Evolutionary conservation across 129 eudicot genomes (phyloP).

Genomic region (Dittrichia graveolens): DNA sequence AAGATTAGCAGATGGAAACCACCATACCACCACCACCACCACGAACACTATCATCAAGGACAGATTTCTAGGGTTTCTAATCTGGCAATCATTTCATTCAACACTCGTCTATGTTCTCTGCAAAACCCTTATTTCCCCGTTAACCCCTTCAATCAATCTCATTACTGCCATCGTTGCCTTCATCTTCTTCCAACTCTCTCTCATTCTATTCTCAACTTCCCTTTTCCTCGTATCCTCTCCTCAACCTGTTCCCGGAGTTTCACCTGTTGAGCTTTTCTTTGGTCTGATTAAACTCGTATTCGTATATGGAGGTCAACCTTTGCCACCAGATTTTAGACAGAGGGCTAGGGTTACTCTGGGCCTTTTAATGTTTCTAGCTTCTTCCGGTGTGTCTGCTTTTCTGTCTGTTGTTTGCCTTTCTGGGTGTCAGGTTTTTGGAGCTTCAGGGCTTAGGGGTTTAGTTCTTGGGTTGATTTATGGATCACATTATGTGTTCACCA

Average conservation of each 20-base stretch:
- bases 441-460: slow-evolving; percentile 60
- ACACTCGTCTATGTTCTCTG: slow-evolving; percentile 41
- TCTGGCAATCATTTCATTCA: slow-evolving; percentile 71
- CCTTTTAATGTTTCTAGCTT: slow-evolving; percentile 43
- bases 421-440: slow-evolving; percentile 39
- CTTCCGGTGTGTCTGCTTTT: slow-evolving; percentile 46
- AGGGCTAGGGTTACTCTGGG: slow-evolving; percentile 47
- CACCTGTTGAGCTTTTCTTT: slow-evolving; percentile 44
- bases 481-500: slow-evolving; percentile 44
- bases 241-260: slow-evolving; percentile 48
- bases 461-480: slow-evolving; percentile 66
- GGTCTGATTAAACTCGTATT: slow-evolving; percentile 45
- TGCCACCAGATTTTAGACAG: slow-evolving; percentile 39
- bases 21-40: background rate
- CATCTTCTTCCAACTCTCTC: slow-evolving; percentile 61
- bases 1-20: slow-evolving; percentile 18
- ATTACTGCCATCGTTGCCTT: slow-evolving; percentile 21
- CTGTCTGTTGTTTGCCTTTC: slow-evolving; percentile 47
- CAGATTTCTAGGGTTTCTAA: slow-evolving; percentile 69
- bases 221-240: slow-evolving; percentile 60
- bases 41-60: slow-evolving; percentile 31
- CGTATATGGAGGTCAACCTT: slow-evolving; percentile 39
- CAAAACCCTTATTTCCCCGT: slow-evolving; percentile 53
- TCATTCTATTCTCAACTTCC: slow-evolving; percentile 49
- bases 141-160: slow-evolving; percentile 31